Conservation (phyloP, 108 stramenopile genomes). For the Nannochloropsis gaditana region DNA sequence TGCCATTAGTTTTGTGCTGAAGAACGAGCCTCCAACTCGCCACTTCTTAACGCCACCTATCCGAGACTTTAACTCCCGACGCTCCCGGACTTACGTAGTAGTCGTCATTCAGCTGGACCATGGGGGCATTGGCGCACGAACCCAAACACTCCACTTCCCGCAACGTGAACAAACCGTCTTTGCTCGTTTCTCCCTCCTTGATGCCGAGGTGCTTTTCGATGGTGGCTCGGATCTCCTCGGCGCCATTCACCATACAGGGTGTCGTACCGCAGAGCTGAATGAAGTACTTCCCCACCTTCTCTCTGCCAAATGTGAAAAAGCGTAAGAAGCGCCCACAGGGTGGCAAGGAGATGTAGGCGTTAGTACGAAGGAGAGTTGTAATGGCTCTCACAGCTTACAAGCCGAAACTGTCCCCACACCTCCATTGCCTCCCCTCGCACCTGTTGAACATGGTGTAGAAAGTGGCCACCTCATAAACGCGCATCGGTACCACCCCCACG, state of each 20-base stretch:
- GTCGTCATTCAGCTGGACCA: slow-evolving; percentile 82
- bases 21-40: background rate
- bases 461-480: slow-evolving; percentile 96
- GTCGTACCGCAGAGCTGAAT: slow-evolving; percentile 99
- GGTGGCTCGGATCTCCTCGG: slow-evolving; percentile 94
- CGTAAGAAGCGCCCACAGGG: no score
- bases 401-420: no score
- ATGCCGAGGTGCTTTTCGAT: slow-evolving; percentile 68
- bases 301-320: slow-evolving; percentile 21
- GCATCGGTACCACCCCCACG: slow-evolving; percentile 74
- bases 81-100: slow-evolving; percentile 24
- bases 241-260: slow-evolving; percentile 99
- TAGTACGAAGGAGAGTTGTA: no score
- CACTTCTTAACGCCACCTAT: no score
- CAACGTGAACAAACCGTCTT: slow-evolving; percentile 93
- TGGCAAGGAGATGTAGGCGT: no score
- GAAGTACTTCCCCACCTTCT: slow-evolving; percentile 99
- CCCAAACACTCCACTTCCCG: slow-evolving; percentile 99
- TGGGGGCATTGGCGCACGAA: slow-evolving; percentile 99
- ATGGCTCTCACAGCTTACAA: background rate
- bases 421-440: background rate
- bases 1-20: background rate
- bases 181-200: slow-evolving; percentile 80
- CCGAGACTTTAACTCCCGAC: no score
- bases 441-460: slow-evolving; percentile 99